Conservation (phyloP, 495 filamentous ascomycete genomes). For the Halenospora varia region DNA sequence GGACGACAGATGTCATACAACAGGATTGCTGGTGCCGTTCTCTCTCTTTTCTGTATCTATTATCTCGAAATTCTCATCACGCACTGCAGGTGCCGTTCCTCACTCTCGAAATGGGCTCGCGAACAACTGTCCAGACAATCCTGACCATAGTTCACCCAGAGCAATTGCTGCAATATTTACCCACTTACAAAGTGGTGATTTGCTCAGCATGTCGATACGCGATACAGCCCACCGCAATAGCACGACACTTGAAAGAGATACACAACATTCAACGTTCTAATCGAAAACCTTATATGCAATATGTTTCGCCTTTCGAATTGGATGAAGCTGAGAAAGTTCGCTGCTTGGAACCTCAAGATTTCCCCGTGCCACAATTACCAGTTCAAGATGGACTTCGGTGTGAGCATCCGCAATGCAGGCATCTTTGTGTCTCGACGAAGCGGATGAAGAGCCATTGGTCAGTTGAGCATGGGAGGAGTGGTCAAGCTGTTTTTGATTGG, state of each 20-base stretch:
- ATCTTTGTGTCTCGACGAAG: conserved; percentile 19
- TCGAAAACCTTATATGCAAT: conserved; percentile 26
- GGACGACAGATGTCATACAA: too few relatives aligned
- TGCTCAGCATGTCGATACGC: conserved; percentile 32
- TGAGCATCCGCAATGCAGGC: conserved; percentile 16
- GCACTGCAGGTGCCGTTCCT: too few relatives aligned
- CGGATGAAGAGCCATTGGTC: conserved; percentile 17
- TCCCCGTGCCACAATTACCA: conserved; percentile 30
- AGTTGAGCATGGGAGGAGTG: conserved; percentile 3
- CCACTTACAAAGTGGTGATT: conserved; percentile 27
- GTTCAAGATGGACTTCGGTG: conserved; percentile 30
- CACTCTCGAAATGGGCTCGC: too few relatives aligned
- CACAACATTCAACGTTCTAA: conserved; percentile 28
- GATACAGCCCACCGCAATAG: conserved; percentile 31
- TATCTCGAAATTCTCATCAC: too few relatives aligned
- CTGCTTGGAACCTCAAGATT: conserved; percentile 18
- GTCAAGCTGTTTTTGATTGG: conserved; percentile 6
- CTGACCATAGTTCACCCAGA: background rate
- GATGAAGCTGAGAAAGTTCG: conserved; percentile 21
- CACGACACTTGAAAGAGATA: conserved; percentile 37
- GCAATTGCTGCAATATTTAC: conserved; percentile 11
- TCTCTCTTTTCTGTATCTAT: too few relatives aligned
- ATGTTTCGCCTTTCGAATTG: conserved; percentile 22
- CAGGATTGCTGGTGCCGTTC: too few relatives aligned
- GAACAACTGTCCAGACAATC: background rate